A percentile compares a stretch with the other conserved stretches of the same genome.
phyloP scores from a whole-genome alignment of 495 filamentous ascomycete genomes.

The Podospora australis region DNA sequence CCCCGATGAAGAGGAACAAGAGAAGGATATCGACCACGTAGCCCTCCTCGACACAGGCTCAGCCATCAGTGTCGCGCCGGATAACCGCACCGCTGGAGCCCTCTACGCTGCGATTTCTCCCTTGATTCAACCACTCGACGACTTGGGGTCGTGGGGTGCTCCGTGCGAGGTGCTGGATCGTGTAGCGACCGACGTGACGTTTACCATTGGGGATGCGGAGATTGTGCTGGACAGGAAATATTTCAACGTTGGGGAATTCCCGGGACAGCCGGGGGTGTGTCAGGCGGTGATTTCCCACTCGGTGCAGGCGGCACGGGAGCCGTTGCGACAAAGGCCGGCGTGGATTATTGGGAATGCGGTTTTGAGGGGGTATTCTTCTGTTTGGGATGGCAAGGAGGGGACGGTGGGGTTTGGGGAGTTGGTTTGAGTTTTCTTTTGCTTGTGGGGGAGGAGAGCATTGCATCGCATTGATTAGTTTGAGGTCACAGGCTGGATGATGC shows the following conservation, averaged over 20 bases:
- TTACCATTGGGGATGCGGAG: conserved; percentile 14
- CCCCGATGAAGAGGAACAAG: not conserved
- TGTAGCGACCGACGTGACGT: conserved; percentile 9
- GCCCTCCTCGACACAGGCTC: conserved; percentile 21
- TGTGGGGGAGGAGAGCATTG: not conserved
- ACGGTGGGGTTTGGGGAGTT: conserved; percentile 15
- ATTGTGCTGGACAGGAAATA: conserved; percentile 12
- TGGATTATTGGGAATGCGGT: conserved; percentile 20
- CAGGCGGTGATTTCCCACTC: conserved; percentile 18
- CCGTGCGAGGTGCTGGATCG: conserved; percentile 13
- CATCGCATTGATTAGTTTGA: not conserved
- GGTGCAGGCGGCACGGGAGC: conserved; percentile 7
- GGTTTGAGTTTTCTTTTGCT: not conserved
- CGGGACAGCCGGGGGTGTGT: conserved; percentile 17
- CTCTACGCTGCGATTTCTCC: conserved; percentile 20
- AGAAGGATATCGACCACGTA: not conserved
- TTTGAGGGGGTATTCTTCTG: conserved; percentile 22
- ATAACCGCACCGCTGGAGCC: conserved; percentile 11
- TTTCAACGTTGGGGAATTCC: conserved; percentile 21
- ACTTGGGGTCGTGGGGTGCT: conserved; percentile 19
- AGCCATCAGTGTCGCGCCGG: conserved; percentile 19
- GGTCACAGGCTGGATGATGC: not conserved
- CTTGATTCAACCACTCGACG: conserved; percentile 17
- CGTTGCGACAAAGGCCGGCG: conserved; percentile 8
- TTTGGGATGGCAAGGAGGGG: conserved; percentile 16